Percentiles rank a stretch among this genome's conserved stretches.
Evolutionary conservation across 768 basidiomycete genomes (phyloP).

Genomic region (Ramaria rubella): DNA sequence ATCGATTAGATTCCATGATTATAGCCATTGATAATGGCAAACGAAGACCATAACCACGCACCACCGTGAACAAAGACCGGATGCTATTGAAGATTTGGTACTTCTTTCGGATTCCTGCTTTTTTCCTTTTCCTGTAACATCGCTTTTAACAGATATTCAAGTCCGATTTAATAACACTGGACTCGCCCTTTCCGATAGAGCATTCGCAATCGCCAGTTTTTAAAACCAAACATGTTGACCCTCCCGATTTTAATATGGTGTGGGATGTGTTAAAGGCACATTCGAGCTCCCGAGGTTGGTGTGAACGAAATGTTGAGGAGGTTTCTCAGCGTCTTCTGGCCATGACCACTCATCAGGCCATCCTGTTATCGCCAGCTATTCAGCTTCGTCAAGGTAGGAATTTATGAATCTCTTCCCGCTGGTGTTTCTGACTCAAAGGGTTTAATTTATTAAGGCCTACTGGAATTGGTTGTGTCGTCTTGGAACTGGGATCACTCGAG

Average conservation of each 20-base stretch:
- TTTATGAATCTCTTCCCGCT: no score
- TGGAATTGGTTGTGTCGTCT: not conserved
- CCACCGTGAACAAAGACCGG: conserved; percentile 17
- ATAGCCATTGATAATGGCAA: conserved; percentile 21
- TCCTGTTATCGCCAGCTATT: not conserved
- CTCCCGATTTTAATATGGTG: conserved; percentile 40
- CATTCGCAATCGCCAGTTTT: conserved; percentile 9
- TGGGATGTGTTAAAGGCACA: conserved; percentile 49
- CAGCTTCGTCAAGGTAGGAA: not conserved
- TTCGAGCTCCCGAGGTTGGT: conserved; percentile 56
- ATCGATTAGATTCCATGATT: not conserved
- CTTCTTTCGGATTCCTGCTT: not conserved
- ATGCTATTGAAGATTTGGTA: conserved; percentile 11
- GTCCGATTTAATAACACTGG: conserved; percentile 65
- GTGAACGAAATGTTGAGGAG: conserved; percentile 45
- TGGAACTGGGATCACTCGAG: not conserved
- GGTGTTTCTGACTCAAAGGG: not conserved
- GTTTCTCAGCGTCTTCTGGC: conserved; percentile 42
- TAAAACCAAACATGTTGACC: not conserved
- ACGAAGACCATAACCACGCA: conserved; percentile 24
- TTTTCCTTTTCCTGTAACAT: not conserved
- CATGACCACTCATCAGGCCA: not conserved
- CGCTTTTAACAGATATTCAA: not conserved
- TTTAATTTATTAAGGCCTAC: not conserved
- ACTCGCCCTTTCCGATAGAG: conserved; percentile 60